Evolutionary conservation across 495 filamentous ascomycete species (phyloP), one percentile per base, ranked within the genome.

Genomic region (Penicillium ochrochloron): DNA sequence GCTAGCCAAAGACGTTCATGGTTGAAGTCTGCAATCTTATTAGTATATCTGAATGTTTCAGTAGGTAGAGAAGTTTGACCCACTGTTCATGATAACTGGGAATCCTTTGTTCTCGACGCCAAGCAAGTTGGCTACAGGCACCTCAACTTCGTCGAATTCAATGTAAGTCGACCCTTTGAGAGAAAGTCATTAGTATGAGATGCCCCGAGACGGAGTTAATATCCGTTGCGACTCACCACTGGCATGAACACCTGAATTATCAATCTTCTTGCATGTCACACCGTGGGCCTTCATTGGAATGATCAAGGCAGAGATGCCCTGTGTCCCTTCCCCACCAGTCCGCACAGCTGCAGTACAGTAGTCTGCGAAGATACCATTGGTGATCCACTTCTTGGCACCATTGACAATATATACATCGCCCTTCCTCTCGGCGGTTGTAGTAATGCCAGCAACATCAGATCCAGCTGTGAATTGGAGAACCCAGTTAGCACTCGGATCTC

Each of bases 221-320:
- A 21, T 19, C 8, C 5, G 5, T 14, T 48, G 2, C 10, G 11
- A 41, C 62, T 23, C 59, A 71, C 73, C 73, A 64, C 71, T 74
- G 6, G 73, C 71, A 42, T 68, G 63, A 6, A 74, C 71, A 7
- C 89, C 81, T 1, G 90, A 92, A 74, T 94, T 93, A 6, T 84
- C 84, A 3, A 90, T 91, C 82, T 92, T 92, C 75, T 90, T 90
- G 50, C 85, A 73, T 66, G 83, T 71, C 14, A 84, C 73, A 4
- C 82, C 82, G 0, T 62, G 55, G 0, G 71, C 68, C 19, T 77
- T 76, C 41, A 82, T 63, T 2, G 82, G 78, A 27, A 84, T 82
- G 7, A 84, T 69, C 8, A 84, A 66, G 0, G 81, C 70, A 0
- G 78, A 81, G 25, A 84, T 70, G 2, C 81, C 82, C 7, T 66